Percentiles rank a stretch among this genome's conserved stretches.
Conservation (phyloP, 768 basidiomycete species). For the Termitomyces heimii region DNA sequence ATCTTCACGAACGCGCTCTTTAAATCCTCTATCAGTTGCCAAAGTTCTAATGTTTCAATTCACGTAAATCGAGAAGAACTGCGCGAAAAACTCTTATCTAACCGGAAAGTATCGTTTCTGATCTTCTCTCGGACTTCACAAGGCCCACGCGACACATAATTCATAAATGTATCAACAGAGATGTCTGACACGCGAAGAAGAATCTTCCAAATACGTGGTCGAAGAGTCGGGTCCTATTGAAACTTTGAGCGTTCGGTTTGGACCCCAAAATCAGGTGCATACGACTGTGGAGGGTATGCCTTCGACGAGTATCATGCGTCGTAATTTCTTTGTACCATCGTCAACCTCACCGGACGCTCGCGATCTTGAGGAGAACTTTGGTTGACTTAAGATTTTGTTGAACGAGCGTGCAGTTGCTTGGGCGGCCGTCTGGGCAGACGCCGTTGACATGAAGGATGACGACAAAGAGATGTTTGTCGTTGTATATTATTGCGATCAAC, state of each 20-base stretch:
- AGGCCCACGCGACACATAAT: slow-evolving; percentile 78
- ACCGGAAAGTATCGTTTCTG: slow-evolving; percentile 95
- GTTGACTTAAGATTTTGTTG: slow-evolving; percentile 72
- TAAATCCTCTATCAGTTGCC: slow-evolving; percentile 96
- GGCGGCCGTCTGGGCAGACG: slow-evolving; percentile 11
- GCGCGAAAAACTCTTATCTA: slow-evolving; percentile 5
- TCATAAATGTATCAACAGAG: slow-evolving; percentile 67
- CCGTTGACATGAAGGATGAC: slow-evolving; percentile 4
- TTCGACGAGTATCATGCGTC: slow-evolving; percentile 85
- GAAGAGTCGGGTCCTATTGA: slow-evolving; percentile 67
- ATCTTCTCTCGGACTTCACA: slow-evolving; percentile 90
- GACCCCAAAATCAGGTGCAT: slow-evolving; percentile 21
- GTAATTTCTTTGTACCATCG: slow-evolving; percentile 80
- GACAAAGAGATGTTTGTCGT: slow-evolving; percentile 6
- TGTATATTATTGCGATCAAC: slow-evolving; percentile 1
- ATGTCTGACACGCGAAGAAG: slow-evolving; percentile 77
- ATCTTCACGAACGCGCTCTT: slow-evolving; percentile 93
- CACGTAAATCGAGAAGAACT: not conserved
- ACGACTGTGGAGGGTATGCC: slow-evolving; percentile 80
- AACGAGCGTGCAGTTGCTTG: slow-evolving; percentile 62
- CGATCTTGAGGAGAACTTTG: slow-evolving; percentile 59
- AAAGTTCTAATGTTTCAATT: slow-evolving; percentile 52
- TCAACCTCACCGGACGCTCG: slow-evolving; percentile 56
- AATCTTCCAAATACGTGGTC: slow-evolving; percentile 93
- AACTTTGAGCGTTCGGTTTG: not conserved